Conservation (phyloP, 305 asterid species). For the Rubia peregrina region DNA sequence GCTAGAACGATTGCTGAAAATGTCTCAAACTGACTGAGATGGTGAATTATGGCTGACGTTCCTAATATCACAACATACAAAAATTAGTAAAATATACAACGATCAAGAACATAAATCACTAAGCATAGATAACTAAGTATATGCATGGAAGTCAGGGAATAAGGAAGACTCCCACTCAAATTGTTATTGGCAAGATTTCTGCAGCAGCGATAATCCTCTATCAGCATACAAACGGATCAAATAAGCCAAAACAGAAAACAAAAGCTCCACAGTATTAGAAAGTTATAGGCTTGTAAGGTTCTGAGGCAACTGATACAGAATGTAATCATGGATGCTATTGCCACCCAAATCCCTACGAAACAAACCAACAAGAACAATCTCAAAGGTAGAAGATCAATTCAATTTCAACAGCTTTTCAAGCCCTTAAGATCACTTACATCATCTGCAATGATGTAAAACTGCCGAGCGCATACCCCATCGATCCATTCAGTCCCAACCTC, state of each 20-base stretch:
- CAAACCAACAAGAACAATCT: constrained; percentile 13
- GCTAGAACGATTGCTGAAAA: constrained; percentile 61
- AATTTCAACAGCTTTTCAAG: not conserved
- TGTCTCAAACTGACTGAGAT: constrained; percentile 69
- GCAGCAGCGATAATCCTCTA: constrained; percentile 24
- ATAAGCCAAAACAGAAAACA: constrained; percentile 15
- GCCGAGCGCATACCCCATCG: constrained; percentile 77
- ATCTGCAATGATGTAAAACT: constrained; percentile 60
- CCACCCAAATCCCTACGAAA: constrained; percentile 79
- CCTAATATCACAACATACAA: constrained; percentile 38
- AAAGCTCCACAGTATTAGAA: constrained; percentile 19
- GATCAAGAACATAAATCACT: constrained; percentile 8
- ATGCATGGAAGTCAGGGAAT: constrained; percentile 51
- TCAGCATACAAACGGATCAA: constrained; percentile 18
- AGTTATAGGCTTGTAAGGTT: constrained; percentile 83
- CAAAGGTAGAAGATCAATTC: not conserved
- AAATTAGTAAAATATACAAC: not conserved
- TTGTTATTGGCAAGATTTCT: constrained; percentile 88
- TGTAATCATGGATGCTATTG: constrained; percentile 60
- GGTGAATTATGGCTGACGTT: constrained; percentile 64
- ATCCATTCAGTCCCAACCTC: constrained; percentile 73
- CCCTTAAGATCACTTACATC: constrained; percentile 40
- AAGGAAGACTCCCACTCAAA: constrained; percentile 74
- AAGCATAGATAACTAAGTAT: constrained; percentile 46
- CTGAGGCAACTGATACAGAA: constrained; percentile 87